A percentile compares a stretch with the other conserved stretches of the same genome.
Evolutionary conservation across 2,329 filamentous ascomycete genomes (phyloP).

Genomic region (Neofusicoccum ribis): DNA sequence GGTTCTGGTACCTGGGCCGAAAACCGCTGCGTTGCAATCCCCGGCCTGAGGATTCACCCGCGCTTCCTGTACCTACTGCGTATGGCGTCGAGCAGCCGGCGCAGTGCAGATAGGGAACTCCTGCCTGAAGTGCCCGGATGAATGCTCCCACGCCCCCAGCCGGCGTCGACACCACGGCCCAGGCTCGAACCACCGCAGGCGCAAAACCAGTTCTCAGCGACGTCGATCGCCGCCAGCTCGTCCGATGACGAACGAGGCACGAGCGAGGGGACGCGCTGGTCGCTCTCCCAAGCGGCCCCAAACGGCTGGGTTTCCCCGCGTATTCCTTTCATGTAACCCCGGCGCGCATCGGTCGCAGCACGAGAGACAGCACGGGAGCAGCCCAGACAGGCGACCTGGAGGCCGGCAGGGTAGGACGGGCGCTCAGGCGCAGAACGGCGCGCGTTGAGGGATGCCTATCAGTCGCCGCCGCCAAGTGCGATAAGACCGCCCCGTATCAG

Average conservation of each 20-base stretch:
- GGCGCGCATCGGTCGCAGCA: neutral
- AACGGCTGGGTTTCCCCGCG: neutral
- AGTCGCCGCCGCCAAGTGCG: slow-evolving; percentile 13
- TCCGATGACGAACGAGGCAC: neutral
- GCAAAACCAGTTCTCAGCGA: neutral
- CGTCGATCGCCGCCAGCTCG: neutral
- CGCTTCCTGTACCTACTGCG: too few relatives aligned
- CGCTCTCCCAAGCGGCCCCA: too few relatives aligned
- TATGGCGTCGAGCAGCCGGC: too few relatives aligned
- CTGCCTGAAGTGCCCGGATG: too few relatives aligned
- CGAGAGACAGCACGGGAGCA: too few relatives aligned
- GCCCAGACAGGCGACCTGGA: too few relatives aligned
- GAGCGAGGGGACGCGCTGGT: neutral
- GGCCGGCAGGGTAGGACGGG: too few relatives aligned
- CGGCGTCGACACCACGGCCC: neutral
- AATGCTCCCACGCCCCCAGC: neutral
- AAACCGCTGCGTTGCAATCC: too few relatives aligned
- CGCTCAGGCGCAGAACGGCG: neutral
- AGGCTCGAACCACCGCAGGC: neutral
- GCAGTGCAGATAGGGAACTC: too few relatives aligned
- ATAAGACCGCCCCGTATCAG: slow-evolving; percentile 9
- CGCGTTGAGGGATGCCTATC: neutral
- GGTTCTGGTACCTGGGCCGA: too few relatives aligned
- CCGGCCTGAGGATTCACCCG: too few relatives aligned
- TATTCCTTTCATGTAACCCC: slow-evolving; percentile 8